Evolutionary conservation across 257 asterid species (phyloP).

Genomic region (Datura wrightii): DNA sequence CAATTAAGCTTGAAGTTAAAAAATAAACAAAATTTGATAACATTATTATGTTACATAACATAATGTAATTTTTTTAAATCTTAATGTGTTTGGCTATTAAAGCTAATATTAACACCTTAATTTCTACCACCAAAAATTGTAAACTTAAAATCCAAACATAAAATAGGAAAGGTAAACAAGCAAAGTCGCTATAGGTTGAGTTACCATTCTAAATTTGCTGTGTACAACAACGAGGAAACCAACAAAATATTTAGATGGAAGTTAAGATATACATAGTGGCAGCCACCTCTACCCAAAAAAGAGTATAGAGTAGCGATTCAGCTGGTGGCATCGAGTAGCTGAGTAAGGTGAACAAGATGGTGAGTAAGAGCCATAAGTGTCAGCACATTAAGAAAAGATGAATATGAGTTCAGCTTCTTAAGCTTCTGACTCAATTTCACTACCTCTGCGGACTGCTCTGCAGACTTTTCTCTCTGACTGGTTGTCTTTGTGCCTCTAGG

Average conservation of each 20-base stretch:
- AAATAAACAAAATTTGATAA: too few relatives aligned
- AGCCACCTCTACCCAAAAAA: not conserved
- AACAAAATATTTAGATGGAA: not conserved
- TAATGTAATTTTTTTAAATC: too few relatives aligned
- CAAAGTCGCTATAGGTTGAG: not conserved
- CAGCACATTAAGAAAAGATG: conserved; percentile 69
- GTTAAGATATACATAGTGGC: not conserved
- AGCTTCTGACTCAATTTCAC: conserved; percentile 44
- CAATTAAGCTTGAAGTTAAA: too few relatives aligned
- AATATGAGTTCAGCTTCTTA: conserved; percentile 57
- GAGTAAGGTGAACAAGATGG: conserved; percentile 66
- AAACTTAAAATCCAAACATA: too few relatives aligned
- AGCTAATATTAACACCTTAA: too few relatives aligned
- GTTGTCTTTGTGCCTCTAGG: not conserved
- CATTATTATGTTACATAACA: too few relatives aligned
- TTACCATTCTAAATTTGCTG: not conserved
- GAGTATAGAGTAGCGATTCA: not conserved
- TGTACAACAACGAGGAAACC: not conserved
- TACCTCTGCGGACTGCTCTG: conserved; percentile 21
- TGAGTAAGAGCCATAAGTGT: conserved; percentile 62
- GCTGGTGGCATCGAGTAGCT: not conserved
- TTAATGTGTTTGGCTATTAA: too few relatives aligned
- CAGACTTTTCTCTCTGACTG: conserved; percentile 12
- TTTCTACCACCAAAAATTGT: too few relatives aligned
- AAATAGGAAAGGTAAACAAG: too few relatives aligned